phyloP scores from a whole-genome alignment of 2,329 filamentous ascomycete genomes.

The Pseudogymnoascus sp. region DNA sequence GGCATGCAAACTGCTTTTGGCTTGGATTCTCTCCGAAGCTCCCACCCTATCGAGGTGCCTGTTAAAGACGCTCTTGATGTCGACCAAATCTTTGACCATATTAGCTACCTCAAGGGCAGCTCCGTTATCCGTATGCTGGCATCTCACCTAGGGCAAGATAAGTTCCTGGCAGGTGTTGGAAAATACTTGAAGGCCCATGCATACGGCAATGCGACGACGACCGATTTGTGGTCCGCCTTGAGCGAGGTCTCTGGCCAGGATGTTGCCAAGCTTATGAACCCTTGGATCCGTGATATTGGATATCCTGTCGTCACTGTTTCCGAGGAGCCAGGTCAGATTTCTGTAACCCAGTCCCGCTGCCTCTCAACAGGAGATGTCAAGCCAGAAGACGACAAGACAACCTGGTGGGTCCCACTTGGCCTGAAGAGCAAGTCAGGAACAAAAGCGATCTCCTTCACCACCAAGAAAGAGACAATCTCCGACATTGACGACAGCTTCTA shows the following conservation, averaged over 20 bases:
- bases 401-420: constrained; percentile 91
- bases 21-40: constrained; percentile 81
- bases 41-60: constrained; percentile 92
- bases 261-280: constrained; percentile 78
- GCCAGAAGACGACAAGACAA: constrained; percentile 80
- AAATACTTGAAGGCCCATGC: constrained; percentile 82
- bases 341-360: constrained; percentile 79
- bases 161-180: constrained; percentile 82
- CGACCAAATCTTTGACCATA: constrained; percentile 95
- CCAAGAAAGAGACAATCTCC: constrained; percentile 67
- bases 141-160: constrained; percentile 76
- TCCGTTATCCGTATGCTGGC: constrained; percentile 96
- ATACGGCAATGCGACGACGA: constrained; percentile 84
- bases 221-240: constrained; percentile 82
- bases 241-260: constrained; percentile 82
- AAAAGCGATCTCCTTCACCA: constrained; percentile 58
- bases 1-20: constrained; percentile 85
- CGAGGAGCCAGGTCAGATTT: constrained; percentile 75
- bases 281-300: constrained; percentile 93
- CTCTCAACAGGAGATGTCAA: constrained; percentile 85
- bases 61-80: constrained; percentile 90
- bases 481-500: constrained; percentile 76
- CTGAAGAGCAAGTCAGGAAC: constrained; percentile 66
- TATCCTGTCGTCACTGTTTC: constrained; percentile 83
- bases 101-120: constrained; percentile 94